These are phyloP conservation scores for Diaporthe citrichinensis DNA, from an alignment of 2,329 filamentous ascomycete genomes.

Conservation along the genomic window DNA sequence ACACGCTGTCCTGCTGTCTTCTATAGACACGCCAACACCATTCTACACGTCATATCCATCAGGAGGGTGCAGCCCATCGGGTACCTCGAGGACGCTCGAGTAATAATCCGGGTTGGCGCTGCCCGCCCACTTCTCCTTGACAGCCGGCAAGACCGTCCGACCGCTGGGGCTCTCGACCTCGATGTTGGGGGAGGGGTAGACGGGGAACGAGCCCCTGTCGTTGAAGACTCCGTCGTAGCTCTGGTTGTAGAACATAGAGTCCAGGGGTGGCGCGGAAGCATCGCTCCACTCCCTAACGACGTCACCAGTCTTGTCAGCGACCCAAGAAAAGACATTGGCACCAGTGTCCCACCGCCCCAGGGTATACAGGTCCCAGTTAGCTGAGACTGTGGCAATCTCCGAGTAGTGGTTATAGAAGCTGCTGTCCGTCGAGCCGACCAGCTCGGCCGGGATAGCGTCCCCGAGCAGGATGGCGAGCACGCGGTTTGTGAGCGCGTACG, in stretches of 20 bases:
- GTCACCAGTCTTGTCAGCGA: conserved; percentile 74
- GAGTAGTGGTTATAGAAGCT: conserved; percentile 83
- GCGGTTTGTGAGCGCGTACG: conserved; percentile 76
- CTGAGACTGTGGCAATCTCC: conserved; percentile 74
- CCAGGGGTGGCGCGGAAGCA: conserved; percentile 32
- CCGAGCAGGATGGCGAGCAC: conserved; percentile 81
- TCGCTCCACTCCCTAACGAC: conserved; percentile 43
- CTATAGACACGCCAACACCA: not conserved
- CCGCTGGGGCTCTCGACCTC: conserved; percentile 45
- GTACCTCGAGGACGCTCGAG: conserved; percentile 46
- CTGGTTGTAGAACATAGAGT: conserved; percentile 39
- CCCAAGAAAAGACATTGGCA: conserved; percentile 76
- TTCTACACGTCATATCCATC: conserved; percentile 39
- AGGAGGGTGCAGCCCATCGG: conserved; percentile 49
- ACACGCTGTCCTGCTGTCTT: not conserved
- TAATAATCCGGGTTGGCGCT: conserved; percentile 48
- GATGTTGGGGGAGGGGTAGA: conserved; percentile 49
- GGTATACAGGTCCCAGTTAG: conserved; percentile 79
- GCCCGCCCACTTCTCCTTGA: conserved; percentile 45
- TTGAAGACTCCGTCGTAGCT: conserved; percentile 51
- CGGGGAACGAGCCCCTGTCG: conserved; percentile 41
- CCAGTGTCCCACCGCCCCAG: conserved; percentile 81
- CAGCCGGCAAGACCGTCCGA: conserved; percentile 44
- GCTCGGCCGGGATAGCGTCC: conserved; percentile 76
- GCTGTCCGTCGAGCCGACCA: conserved; percentile 77